Evolutionary conservation across 176 grass and related monocot genomes (phyloP).

Genomic region (Puya raimondii): DNA sequence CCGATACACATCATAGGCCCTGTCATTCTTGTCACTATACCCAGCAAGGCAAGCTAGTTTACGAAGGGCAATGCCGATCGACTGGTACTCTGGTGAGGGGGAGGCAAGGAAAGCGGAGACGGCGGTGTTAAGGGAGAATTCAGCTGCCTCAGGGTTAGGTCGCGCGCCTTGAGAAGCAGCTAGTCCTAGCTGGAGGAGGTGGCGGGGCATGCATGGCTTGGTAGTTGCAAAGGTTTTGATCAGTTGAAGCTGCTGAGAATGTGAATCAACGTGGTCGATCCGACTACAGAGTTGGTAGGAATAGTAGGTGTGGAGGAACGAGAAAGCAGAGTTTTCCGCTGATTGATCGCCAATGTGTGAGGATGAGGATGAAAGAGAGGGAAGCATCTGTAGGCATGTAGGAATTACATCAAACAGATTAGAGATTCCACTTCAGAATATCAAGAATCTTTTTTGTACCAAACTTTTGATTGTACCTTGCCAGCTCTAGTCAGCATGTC

Average conservation of each 20-base stretch:
- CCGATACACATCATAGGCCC: constrained; percentile 55
- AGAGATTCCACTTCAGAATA: neutral
- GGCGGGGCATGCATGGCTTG: constrained; percentile 47
- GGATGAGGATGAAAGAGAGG: constrained; percentile 32
- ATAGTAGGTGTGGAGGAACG: constrained; percentile 54
- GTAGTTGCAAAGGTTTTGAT: constrained; percentile 65
- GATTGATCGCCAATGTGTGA: constrained; percentile 32
- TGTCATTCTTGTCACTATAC: constrained; percentile 43
- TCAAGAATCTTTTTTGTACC: neutral
- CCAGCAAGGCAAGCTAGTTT: constrained; percentile 55
- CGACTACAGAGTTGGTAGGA: constrained; percentile 63
- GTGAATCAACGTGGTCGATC: constrained; percentile 19
- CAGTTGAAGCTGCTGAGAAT: constrained; percentile 55
- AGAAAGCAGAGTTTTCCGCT: constrained; percentile 23
- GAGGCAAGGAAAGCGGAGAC: constrained; percentile 50
- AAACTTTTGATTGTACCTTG: constrained; percentile 44
- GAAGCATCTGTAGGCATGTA: constrained; percentile 31
- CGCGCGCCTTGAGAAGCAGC: constrained; percentile 41
- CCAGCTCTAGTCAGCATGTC: constrained; percentile 77
- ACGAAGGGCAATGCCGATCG: constrained; percentile 55
- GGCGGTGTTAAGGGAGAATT: constrained; percentile 61
- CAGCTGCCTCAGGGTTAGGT: constrained; percentile 51
- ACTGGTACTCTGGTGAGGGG: constrained; percentile 55
- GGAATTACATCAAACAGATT: neutral
- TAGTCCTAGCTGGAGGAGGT: constrained; percentile 55